Evolutionary conservation across 2,329 filamentous ascomycete species (phyloP), one percentile per base, ranked within the genome.

Genomic region (Fusarium mexicanum): DNA sequence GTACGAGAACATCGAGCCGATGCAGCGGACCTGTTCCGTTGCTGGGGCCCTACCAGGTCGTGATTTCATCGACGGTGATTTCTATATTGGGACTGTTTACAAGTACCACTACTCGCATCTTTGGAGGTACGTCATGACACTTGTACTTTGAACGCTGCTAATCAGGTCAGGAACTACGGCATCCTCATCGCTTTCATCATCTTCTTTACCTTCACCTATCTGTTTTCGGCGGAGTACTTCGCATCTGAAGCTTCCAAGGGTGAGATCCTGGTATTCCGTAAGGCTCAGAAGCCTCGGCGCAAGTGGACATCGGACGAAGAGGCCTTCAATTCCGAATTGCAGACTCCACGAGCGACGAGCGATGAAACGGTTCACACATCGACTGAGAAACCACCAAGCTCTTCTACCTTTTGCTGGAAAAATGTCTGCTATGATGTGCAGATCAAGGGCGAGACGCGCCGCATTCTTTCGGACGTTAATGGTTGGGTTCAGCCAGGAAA

Each of bases 401-500:
- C 61, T 2, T 73, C 75, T 2, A 68, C 93, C 47, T 93, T 93
- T 82, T 90, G 91, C 72, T 94, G 92, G 92, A 85, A 88, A 63
- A 86, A 92, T 74, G 88, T 93, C 9, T 91, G 89, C 80, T 94
- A 93, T 76, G 91, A 93, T 69, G 92, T 94, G 76, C 88, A 90
- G 74, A 91, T 93, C 78, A 79, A 80, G 41, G 92, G 92, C 77
- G 87, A 92, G 70, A 80, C 84, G 3, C 87, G 91, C 17, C 87
- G 90, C 22, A 90, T 94, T 74, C 83, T 94, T 29, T 88, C 93
- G 64, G 84, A 92, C 61, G 90, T 93, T 13, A 89, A 92, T 77
- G 91, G 92, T 8, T 93, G 91, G 90, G 91, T 93, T 58, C 91
- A 93, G 79, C 91, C 91, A 17, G 92, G 92, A 54, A 93, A 90